Evolutionary conservation across 2,329 filamentous ascomycete genomes (phyloP), one percentile per base, ranked within the genome.

Genomic region (Colletotrichum tanaceti): DNA sequence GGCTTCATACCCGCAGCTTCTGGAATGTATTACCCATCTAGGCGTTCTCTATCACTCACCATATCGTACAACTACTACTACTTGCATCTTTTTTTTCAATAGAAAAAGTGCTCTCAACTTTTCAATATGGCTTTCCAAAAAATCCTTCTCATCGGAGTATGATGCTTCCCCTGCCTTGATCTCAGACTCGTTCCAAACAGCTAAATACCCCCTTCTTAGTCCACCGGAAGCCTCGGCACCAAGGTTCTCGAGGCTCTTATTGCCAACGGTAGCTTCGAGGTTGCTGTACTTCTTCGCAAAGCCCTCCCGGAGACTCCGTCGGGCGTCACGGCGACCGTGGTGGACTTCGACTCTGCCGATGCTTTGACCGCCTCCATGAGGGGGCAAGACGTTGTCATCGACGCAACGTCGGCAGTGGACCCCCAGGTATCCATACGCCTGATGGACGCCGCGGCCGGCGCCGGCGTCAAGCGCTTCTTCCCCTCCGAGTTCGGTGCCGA

Each of bases 401-500:
- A 71, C 10, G 76, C 77, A 1, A 72, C 75, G 11, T 79, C 80
- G 1, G 78, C 82, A 0, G 77, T 88, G 46, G 52, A 54, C 11
- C 35, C n/a, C 3, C 7, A 32, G n/a, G 18, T 22, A 20, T 74
- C 82, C 16, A 78, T 91, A 53, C 50, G 52, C 39, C 24, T 63
- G 28, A 81, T 90, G 54, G 84, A 90, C 32, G 89, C 88, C 0
- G 84, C 87, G 28, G 79, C 87, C 35, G 82, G 82, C 3, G 87
- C 87, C 3, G 87, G 88, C 4, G 87, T 91, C 0, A 82, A 87
- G 73, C 83, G 87, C 13, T 88, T 90, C 78, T 77, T 91, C 35
- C 87, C 88, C 1, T 86, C 85, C 2, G 87, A 90, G 68, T 91
- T 84, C 52, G 80, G 80, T 32, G 73, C 73, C 47, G 74, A 81